These are phyloP conservation scores for Pharnaceum exiguum DNA, from an alignment of 148 eudicot species.

Conservation along the genomic window DNA sequence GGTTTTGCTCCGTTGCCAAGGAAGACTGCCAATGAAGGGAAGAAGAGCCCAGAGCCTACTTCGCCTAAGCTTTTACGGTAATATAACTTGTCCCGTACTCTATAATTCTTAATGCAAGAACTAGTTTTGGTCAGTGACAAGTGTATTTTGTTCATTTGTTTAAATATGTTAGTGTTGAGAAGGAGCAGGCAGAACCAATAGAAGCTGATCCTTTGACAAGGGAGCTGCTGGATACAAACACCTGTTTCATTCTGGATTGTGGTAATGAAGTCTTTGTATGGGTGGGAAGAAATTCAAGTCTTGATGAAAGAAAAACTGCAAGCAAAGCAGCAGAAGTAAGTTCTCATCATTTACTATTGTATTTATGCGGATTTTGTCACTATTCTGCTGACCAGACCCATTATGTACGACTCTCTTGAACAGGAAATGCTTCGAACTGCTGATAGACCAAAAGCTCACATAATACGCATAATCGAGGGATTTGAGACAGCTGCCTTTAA, in stretches of 20 bases:
- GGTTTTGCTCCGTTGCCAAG: slow-evolving; percentile 98
- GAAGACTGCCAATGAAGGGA: slow-evolving; percentile 55
- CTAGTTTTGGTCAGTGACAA: no score
- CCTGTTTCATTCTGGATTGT: slow-evolving; percentile 83
- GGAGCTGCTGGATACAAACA: slow-evolving; percentile 61
- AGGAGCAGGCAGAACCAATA: slow-evolving; percentile 56
- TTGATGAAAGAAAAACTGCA: slow-evolving; percentile 73
- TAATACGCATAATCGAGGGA: slow-evolving; percentile 74
- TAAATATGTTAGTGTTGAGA: slow-evolving; percentile 50
- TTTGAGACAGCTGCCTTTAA: slow-evolving; percentile 73
- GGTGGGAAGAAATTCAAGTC: slow-evolving; percentile 80
- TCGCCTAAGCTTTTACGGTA: slow-evolving; percentile 71
- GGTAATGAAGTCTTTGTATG: slow-evolving; percentile 77
- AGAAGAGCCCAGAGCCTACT: slow-evolving; percentile 34
- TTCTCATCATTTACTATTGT: neutral
- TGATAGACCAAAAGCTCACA: slow-evolving; percentile 65
- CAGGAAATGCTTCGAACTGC: slow-evolving; percentile 65
- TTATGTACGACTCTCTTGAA: neutral
- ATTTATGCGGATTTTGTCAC: neutral
- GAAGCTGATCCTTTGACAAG: slow-evolving; percentile 58
- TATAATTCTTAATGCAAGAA: no score
- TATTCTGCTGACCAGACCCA: neutral
- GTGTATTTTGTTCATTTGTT: slow-evolving; percentile 4
- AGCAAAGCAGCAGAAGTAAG: slow-evolving; percentile 76
- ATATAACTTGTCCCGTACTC: slow-evolving; percentile 5